Percentiles rank a stretch among this genome's conserved stretches.
Conservation (phyloP, 2,329 filamentous ascomycete species). For the Neofusicoccum kwambonambiense region DNA sequence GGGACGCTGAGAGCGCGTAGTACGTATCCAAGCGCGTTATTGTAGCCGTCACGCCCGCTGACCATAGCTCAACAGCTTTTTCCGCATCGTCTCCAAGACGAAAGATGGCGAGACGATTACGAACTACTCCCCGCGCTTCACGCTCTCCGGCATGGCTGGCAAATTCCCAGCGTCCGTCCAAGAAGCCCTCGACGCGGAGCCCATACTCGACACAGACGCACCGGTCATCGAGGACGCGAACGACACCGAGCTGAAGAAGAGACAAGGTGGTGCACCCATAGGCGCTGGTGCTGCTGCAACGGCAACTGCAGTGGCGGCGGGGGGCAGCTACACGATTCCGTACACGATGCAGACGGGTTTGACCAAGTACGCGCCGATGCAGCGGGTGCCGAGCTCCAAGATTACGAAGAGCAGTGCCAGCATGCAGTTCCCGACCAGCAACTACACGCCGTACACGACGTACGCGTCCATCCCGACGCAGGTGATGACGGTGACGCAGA, state of each 20-base stretch:
- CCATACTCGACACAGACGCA: not conserved
- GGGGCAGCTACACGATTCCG: conserved; percentile 42
- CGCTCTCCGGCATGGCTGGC: conserved; percentile 64
- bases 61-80: conserved; percentile 25
- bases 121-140: conserved; percentile 64
- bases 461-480: conserved; percentile 31
- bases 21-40: not conserved
- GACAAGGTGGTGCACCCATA: conserved; percentile 8
- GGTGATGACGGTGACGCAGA: conserved; percentile 53
- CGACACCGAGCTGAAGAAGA: conserved; percentile 9
- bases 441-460: conserved; percentile 50
- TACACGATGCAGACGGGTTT: conserved; percentile 58
- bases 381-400: conserved; percentile 57
- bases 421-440: conserved; percentile 56
- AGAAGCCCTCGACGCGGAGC: conserved; percentile 33
- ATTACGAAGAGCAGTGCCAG: conserved; percentile 54
- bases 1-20: conserved; percentile 29
- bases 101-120: conserved; percentile 55
- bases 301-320: conserved; percentile 29
- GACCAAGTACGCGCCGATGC: conserved; percentile 62
- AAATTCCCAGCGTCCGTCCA: conserved; percentile 48
- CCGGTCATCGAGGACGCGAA: not conserved
- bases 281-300: conserved; percentile 23
- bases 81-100: conserved; percentile 54
- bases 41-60: conserved; percentile 17